Evolutionary conservation across 75 land plant genomes (phyloP), one percentile per base, ranked within the genome.

Genomic region (Cryptomeria japonica): DNA sequence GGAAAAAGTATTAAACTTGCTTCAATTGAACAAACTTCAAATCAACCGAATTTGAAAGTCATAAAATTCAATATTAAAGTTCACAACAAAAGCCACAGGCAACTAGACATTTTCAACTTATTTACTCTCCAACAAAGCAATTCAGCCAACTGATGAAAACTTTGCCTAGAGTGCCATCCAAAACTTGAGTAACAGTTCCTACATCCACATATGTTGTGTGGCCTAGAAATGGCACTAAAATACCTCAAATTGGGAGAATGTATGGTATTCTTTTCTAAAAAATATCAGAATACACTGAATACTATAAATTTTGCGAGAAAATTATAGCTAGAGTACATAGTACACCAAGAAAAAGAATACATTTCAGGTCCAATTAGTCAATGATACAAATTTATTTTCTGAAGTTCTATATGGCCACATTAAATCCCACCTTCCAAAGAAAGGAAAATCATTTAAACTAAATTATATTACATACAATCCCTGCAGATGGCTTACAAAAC

Each of bases 241-340:
- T 79, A 82, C 49, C 46, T 82, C 47, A 22, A 82, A 46, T 46
- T 0, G 2, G 8, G 46, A 38, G 82, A 79, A 39, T 6, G 15
- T 79, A 79, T 39, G 42, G 44, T 19, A 79, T 79, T 19, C 12
- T 22, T 39, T 41, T 22, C 19, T 79, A 38, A 39, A 39, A 28
- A 82, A 12, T 47, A 46, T 82, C 84, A 82, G 84, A 82, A 82
- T 41, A 82, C 31, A 82, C n/a, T 82, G 44, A 25, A 79, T 79
- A 79, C 44, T 19, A 38, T 39, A 25, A 25, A 5, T 64, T 64
- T 1, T 5, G 8, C n/a, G 28, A 64, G 70, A 64, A 25, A 64
- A 25, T 64, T 64, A 64, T 1, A 64, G 28, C 2, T 7, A 25
- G 28, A 2, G 25, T 22, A 28, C n/a, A 25, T 64, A 64, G 10